Conservation (phyloP, 2,329 filamentous ascomycete species). For the Botrytis galanthina region DNA sequence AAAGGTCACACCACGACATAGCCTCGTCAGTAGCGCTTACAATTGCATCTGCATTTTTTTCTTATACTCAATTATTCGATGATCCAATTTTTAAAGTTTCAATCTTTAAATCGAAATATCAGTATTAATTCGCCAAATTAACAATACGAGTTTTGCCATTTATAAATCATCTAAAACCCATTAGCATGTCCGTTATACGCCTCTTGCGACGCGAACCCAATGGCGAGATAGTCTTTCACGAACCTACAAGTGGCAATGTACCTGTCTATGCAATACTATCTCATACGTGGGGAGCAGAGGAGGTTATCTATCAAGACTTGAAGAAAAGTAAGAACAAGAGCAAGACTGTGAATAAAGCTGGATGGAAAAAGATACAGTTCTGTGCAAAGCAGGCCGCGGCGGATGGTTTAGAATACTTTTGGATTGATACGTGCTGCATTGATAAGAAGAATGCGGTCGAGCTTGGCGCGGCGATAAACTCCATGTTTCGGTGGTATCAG, state of each 20-base stretch:
- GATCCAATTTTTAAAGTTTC: not conserved
- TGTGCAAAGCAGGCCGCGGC: not conserved
- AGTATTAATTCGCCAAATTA: not conserved
- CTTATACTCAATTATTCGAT: not conserved
- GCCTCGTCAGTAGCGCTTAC: not conserved
- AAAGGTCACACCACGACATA: not conserved
- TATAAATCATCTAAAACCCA: not conserved
- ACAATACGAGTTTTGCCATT: not conserved
- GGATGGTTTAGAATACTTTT: slow-evolving; percentile 2
- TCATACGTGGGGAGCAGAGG: slow-evolving; percentile 5
- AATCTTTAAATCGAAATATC: not conserved
- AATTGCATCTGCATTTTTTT: not conserved
- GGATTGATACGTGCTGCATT: slow-evolving; percentile 10
- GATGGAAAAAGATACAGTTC: slow-evolving; percentile 5
- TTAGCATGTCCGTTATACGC: not conserved
- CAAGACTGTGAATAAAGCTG: not conserved
- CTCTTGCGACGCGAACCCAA: not conserved
- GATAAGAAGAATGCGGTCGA: slow-evolving; percentile 5
- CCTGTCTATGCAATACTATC: slow-evolving; percentile 4
- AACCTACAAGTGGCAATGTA: not conserved
- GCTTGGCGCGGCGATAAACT: not conserved
- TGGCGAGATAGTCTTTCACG: not conserved
- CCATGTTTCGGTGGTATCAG: slow-evolving; percentile 15
- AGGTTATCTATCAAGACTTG: slow-evolving; percentile 1
- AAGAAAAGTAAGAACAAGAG: not conserved